A percentile compares a stretch with the other conserved stretches of the same genome.
Conservation (phyloP, 495 filamentous ascomycete species). For the Clavariopsis aquatica region DNA sequence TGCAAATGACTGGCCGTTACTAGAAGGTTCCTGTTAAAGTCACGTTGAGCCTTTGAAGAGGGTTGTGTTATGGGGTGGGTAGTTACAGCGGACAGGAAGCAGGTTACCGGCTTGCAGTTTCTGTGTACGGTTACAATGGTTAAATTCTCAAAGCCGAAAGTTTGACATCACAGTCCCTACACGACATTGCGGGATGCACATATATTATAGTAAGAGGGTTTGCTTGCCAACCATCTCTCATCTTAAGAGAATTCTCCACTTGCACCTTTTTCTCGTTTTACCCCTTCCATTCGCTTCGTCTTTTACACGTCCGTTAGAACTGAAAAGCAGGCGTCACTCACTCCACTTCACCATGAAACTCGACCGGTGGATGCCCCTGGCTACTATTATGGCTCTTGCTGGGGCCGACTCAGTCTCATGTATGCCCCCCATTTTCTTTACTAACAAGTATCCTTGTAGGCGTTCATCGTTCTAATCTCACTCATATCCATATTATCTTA, state of each 20-base stretch:
- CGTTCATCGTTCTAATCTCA: not conserved
- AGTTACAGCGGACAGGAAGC: not conserved
- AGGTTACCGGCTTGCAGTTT: constrained; percentile 12
- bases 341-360: constrained; percentile 9
- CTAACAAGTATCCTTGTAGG: not conserved
- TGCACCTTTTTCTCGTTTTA: constrained; percentile 5
- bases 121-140: not conserved
- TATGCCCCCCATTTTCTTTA: constrained; percentile 1
- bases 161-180: not conserved
- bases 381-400: constrained; percentile 1
- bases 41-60: not conserved
- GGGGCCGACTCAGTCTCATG: constrained; percentile 5
- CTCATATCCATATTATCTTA: not conserved
- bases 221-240: not conserved
- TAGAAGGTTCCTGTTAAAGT: not conserved
- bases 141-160: not conserved
- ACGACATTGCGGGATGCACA: not conserved
- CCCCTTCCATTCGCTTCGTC: not conserved
- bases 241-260: constrained; percentile 2
- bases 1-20: not conserved
- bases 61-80: not conserved
- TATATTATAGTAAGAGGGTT: constrained; percentile 5
- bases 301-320: not conserved
- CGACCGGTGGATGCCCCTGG: not conserved
- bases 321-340: not conserved